phyloP scores from a whole-genome alignment of 1,284 basidiomycete species.

The Cerrena zonata region DNA sequence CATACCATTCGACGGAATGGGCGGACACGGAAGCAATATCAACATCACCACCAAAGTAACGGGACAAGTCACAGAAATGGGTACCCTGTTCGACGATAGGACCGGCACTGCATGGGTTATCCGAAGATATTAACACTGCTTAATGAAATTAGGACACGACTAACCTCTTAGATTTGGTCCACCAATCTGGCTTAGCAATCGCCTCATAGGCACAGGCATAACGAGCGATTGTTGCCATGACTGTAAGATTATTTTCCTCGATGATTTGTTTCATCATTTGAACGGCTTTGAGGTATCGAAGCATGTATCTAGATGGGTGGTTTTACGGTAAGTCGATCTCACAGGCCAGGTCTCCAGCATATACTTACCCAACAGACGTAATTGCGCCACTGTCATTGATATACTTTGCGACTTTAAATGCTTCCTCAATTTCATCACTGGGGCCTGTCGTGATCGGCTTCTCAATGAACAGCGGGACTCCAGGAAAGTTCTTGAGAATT shows the following conservation, averaged over 20 bases:
- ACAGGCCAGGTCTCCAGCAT: background rate
- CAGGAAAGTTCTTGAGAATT: conserved; percentile 85
- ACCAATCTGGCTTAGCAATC: conserved; percentile 92
- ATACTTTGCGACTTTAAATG: conserved; percentile 60
- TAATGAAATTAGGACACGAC: conserved; percentile 48
- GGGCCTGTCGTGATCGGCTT: conserved; percentile 90
- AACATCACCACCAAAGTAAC: conserved; percentile 98
- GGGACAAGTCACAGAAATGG: conserved; percentile 84
- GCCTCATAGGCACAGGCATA: conserved; percentile 92
- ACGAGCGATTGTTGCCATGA: conserved; percentile 94
- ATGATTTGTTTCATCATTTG: conserved; percentile 98
- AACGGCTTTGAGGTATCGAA: conserved; percentile 89
- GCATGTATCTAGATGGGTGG: conserved; percentile 62
- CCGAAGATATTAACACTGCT: background rate
- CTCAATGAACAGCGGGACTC: conserved; percentile 89
- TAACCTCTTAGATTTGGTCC: conserved; percentile 88
- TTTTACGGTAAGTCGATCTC: background rate
- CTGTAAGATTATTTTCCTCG: conserved; percentile 89
- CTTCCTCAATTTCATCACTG: conserved; percentile 59
- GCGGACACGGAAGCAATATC: conserved; percentile 80
- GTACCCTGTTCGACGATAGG: conserved; percentile 97
- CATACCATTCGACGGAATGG: conserved; percentile 87
- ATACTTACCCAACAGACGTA: conserved; percentile 80
- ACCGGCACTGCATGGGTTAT: conserved; percentile 57
- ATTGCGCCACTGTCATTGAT: conserved; percentile 70